Base-by-base conservation (phyloP, 805 yeast species). In the Lachancea nothofagi region DNA sequence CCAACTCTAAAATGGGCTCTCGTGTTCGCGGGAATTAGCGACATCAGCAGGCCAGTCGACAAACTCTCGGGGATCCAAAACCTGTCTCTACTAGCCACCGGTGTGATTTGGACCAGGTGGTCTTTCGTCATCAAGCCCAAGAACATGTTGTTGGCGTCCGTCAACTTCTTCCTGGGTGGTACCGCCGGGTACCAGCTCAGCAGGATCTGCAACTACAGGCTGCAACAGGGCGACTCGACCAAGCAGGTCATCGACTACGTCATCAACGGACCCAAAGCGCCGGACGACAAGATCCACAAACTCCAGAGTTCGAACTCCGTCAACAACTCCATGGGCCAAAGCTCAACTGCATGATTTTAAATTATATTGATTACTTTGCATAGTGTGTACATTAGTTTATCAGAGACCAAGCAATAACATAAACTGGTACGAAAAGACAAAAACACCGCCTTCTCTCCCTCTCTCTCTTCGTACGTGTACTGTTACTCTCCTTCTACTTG, bases 21-120 rank as follows among this genome's bases (percentile, higher is more conserved):
- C 46, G 97, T 93, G 21, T 53, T 87, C 51, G 98, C 98, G 12
- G 97, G 98, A 42, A 71, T 86, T 46, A 80, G 74, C 56, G 98
- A 90, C 64, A 68, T 83, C 47, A 72, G 76, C 47, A 80, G 97
- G 67, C 97, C 98, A 1, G 96, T 87, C 28, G 96, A 90, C 56
- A 80, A 81, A 54, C 72, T 90, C 36, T 80, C 93, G 26, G 96
- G 97, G 42, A 80, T 95, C 18, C 67, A 63, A 40, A 57, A 52
- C 21, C 45, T 57, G 42, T 95, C 97, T 1, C 71, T 90, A 42
- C 73, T 84, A 53, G 88, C 89, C 33, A 90, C 98, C 1, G 98
- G 97, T 40, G 77, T 78, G 39, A 87, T 90, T 54, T 90, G 98
- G 98, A 90, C 98, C 25, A 78, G 98, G 64, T 90, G 97, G 97